Conservation (phyloP, 2,329 filamentous ascomycete species). For the Chaetomiaceae sp. region DNA sequence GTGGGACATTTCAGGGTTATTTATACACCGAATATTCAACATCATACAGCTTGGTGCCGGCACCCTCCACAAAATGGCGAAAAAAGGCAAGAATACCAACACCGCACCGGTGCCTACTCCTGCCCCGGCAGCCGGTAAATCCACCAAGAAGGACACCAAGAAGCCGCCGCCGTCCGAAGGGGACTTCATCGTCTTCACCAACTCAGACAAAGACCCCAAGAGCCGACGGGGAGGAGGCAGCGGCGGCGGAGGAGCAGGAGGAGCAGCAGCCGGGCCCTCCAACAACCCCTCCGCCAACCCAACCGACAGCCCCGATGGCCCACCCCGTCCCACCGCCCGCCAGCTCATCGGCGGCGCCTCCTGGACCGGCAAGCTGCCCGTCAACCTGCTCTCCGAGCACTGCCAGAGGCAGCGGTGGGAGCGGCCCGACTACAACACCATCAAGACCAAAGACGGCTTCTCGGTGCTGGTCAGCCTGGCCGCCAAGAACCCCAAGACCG, state of each 20-base stretch:
- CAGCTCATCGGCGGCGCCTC: slow-evolving; percentile 90
- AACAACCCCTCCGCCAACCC: slow-evolving; percentile 3
- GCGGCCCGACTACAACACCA: slow-evolving; percentile 83
- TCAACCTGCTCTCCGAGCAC: slow-evolving; percentile 88
- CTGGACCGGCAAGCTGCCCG: slow-evolving; percentile 95
- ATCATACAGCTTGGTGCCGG: no score
- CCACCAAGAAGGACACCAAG: slow-evolving; percentile 33
- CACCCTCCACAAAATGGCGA: slow-evolving; percentile 35
- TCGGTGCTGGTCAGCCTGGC: slow-evolving; percentile 77
- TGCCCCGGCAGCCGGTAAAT: slow-evolving; percentile 22
- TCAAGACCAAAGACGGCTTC: slow-evolving; percentile 66
- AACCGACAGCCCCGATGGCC: slow-evolving; percentile 28
- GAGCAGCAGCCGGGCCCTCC: neutral
- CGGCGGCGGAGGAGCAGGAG: slow-evolving; percentile 17
- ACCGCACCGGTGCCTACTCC: slow-evolving; percentile 32
- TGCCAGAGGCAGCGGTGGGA: slow-evolving; percentile 96
- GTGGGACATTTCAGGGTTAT: neutral
- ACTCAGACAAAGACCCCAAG: slow-evolving; percentile 49
- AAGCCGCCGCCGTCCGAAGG: slow-evolving; percentile 36
- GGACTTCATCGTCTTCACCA: slow-evolving; percentile 52
- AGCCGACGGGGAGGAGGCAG: slow-evolving; percentile 33
- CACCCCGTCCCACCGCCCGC: slow-evolving; percentile 58
- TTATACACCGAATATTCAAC: neutral
- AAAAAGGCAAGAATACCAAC: slow-evolving; percentile 49
- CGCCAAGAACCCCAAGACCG: slow-evolving; percentile 72